These are phyloP conservation scores for Fusarium globosum DNA, from an alignment of 2,329 filamentous ascomycete species.

Conservation along the genomic window DNA sequence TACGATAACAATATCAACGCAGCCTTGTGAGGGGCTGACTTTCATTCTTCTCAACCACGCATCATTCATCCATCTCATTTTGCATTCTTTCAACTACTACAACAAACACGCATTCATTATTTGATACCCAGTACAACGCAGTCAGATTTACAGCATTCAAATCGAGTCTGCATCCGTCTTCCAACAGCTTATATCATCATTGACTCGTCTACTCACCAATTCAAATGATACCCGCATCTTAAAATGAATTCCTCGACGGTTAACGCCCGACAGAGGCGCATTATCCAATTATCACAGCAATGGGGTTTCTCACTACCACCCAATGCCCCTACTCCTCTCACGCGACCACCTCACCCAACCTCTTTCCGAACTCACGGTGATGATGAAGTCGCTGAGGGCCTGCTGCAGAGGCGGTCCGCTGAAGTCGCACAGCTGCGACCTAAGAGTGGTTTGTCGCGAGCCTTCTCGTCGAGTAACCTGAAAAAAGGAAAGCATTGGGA, in stretches of 20 bases:
- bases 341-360: constrained; percentile 55
- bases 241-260: constrained; percentile 48
- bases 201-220: background rate
- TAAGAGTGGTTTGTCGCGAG: constrained; percentile 54
- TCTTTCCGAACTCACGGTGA: constrained; percentile 61
- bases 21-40: constrained; percentile 29
- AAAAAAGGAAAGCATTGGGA: constrained; percentile 64
- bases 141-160: background rate
- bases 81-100: constrained; percentile 9
- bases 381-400: constrained; percentile 64
- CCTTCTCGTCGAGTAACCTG: constrained; percentile 52
- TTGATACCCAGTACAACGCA: background rate
- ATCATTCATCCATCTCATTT: background rate
- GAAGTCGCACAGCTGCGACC: constrained; percentile 51
- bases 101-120: background rate
- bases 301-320: constrained; percentile 59
- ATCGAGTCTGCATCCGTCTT: background rate
- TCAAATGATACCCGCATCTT: constrained; percentile 29
- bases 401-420: constrained; percentile 59
- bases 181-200: background rate
- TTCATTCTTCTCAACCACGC: constrained; percentile 7
- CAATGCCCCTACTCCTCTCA: constrained; percentile 53
- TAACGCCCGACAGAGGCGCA: constrained; percentile 58
- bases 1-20: constrained; percentile 1
- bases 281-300: constrained; percentile 62